phyloP scores from a whole-genome alignment of 495 filamentous ascomycete genomes.

The Friedmanniomyces endolithicus region DNA sequence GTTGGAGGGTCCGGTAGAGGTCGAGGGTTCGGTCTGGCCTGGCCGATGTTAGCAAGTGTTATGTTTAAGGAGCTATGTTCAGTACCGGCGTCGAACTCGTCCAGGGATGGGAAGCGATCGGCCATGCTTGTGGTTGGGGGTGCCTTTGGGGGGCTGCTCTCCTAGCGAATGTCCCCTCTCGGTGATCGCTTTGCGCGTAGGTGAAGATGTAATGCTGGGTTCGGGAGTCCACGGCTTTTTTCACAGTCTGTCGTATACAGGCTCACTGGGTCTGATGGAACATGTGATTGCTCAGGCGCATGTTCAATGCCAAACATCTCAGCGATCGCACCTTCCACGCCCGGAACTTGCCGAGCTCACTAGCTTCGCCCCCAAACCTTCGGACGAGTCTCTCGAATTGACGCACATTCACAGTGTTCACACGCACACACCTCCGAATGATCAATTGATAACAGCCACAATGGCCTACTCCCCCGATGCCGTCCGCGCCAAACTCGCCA shows the following conservation, averaged over 20 bases:
- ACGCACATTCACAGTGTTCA: no score
- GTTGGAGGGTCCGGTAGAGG: conserved; percentile 46
- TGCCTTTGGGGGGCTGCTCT: neutral
- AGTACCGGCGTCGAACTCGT: conserved; percentile 85
- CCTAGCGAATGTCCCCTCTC: neutral
- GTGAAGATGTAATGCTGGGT: no score
- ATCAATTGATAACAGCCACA: conserved; percentile 32
- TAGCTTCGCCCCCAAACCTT: no score
- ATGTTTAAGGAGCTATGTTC: conserved; percentile 6
- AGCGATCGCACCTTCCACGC: neutral
- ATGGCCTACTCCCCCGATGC: conserved; percentile 94
- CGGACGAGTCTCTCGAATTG: no score
- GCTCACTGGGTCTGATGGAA: no score
- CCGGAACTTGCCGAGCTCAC: neutral
- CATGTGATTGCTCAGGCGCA: no score
- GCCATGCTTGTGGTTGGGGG: conserved; percentile 53
- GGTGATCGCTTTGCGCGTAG: no score
- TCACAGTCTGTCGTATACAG: no score
- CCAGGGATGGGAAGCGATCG: conserved; percentile 89
- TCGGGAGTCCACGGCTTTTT: no score
- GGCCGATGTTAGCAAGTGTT: conserved; percentile 19
- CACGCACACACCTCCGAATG: no score
- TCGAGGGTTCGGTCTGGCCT: conserved; percentile 49
- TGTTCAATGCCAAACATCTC: no score
- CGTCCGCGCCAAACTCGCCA: conserved; percentile 83